Evolutionary conservation across 2,329 filamentous ascomycete species (phyloP).

Genomic region (Geosmithia putterillii): DNA sequence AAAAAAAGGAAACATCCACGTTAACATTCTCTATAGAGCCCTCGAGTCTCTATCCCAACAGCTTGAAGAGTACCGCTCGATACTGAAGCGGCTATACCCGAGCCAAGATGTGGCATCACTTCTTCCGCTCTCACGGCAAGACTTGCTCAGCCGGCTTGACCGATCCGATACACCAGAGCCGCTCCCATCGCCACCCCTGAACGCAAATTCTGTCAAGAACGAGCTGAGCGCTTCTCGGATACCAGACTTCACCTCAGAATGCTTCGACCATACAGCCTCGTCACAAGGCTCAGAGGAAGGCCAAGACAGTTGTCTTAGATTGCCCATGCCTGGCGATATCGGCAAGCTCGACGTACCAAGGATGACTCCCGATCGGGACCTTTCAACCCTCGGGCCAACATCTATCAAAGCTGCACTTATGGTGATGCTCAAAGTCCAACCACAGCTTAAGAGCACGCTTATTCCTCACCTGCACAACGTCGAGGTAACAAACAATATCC

Average conservation of each 20-base stretch:
- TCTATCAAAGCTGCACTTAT: conserved; percentile 64
- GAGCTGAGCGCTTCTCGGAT: conserved; percentile 27
- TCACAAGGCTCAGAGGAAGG: conserved; percentile 56
- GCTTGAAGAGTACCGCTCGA: conserved; percentile 51
- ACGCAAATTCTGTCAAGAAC: conserved; percentile 32
- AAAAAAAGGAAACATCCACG: too few species aligned
- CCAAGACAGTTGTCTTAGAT: conserved; percentile 29
- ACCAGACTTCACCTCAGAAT: conserved; percentile 32
- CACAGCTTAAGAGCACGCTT: conserved; percentile 30
- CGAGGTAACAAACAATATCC: conserved; percentile 32
- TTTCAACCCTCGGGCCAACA: conserved; percentile 59
- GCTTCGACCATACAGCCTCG: conserved; percentile 57
- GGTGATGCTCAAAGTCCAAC: conserved; percentile 51
- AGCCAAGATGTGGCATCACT: conserved; percentile 38
- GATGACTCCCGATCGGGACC: conserved; percentile 33
- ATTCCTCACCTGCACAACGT: conserved; percentile 33
- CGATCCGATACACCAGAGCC: conserved; percentile 28
- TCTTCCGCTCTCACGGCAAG: conserved; percentile 42
- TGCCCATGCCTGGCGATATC: conserved; percentile 45
- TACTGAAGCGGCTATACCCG: conserved; percentile 51
- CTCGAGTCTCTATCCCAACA: conserved; percentile 52
- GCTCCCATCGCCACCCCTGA: conserved; percentile 41
- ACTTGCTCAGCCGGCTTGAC: conserved; percentile 45
- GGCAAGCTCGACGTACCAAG: conserved; percentile 33
- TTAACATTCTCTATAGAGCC: conserved; percentile 25